These are phyloP conservation scores for Cyclotella sp. DNA, from an alignment of 108 stramenopile species.

Conservation along the genomic window DNA sequence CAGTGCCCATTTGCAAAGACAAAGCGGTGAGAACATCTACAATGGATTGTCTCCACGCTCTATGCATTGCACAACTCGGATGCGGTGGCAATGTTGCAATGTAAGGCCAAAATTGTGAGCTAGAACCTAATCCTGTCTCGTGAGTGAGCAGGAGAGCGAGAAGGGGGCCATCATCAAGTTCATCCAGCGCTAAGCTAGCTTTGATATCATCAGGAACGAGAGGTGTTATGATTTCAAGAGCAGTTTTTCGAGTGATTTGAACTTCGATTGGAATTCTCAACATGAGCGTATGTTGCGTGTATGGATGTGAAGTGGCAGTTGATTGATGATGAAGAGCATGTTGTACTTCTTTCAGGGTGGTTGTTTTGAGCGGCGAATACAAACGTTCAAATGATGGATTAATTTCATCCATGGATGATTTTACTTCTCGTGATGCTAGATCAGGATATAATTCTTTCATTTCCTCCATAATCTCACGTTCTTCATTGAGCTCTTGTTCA, in stretches of 20 bases:
- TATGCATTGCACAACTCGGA: constrained; percentile 79
- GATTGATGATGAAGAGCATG: constrained; percentile 26
- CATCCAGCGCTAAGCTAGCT: constrained; percentile 24
- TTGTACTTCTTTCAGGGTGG: constrained; percentile 25
- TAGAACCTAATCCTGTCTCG: constrained; percentile 69
- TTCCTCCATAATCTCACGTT: constrained; percentile 34
- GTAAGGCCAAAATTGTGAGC: constrained; percentile 77
- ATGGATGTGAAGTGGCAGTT: constrained; percentile 22
- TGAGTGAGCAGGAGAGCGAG: constrained; percentile 73
- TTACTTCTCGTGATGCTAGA: background rate
- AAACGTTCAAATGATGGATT: background rate
- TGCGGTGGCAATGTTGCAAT: constrained; percentile 77
- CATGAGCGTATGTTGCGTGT: constrained; percentile 67
- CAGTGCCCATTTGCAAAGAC: constrained; percentile 73
- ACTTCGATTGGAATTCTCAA: constrained; percentile 70
- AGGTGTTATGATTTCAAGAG: constrained; percentile 65
- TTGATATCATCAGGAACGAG: constrained; percentile 58
- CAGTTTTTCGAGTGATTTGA: constrained; percentile 81
- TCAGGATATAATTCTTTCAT: constrained; percentile 35
- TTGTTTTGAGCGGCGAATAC: constrained; percentile 25
- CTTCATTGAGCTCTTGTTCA: background rate
- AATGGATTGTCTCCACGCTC: constrained; percentile 59
- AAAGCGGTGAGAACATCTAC: constrained; percentile 74
- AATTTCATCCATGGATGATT: background rate
- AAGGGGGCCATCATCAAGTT: constrained; percentile 79